Conservation (phyloP, 805 yeast genomes). For the Saccharomycopsis amapae region DNA sequence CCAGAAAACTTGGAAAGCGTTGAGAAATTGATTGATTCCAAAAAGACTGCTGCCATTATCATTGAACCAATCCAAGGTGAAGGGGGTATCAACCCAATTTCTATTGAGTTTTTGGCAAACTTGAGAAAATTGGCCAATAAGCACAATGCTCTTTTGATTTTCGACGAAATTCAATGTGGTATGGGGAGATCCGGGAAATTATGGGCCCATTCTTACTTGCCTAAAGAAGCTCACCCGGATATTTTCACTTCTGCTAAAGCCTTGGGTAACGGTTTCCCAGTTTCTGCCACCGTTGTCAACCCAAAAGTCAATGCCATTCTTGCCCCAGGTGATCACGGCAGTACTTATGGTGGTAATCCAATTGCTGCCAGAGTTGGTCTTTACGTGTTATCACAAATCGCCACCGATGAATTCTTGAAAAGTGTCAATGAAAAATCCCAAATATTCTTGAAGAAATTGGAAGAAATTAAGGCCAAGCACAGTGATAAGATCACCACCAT, state of each 20-base stretch:
- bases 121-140: slow-evolving; percentile 61
- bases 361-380: slow-evolving; percentile 76
- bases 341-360: slow-evolving; percentile 97
- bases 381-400: slow-evolving; percentile 64
- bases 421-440: slow-evolving; percentile 57
- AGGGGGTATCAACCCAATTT: slow-evolving; percentile 80
- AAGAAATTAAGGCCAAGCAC: slow-evolving; percentile 43
- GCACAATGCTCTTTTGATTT: slow-evolving; percentile 70
- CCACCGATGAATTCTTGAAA: slow-evolving; percentile 51
- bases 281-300: slow-evolving; percentile 86
- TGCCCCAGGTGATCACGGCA: slow-evolving; percentile 93
- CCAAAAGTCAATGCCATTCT: slow-evolving; percentile 67
- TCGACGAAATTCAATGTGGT: slow-evolving; percentile 97
- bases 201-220: slow-evolving; percentile 84
- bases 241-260: slow-evolving; percentile 94
- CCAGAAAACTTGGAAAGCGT: slow-evolving; percentile 57
- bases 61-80: slow-evolving; percentile 98
- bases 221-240: slow-evolving; percentile 85
- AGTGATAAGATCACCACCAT: slow-evolving; percentile 58
- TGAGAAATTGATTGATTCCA: slow-evolving; percentile 35
- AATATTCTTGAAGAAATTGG: slow-evolving; percentile 44
- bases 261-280: slow-evolving; percentile 92
- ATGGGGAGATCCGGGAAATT: slow-evolving; percentile 85
- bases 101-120: slow-evolving; percentile 53
- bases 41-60: slow-evolving; percentile 72